Percentiles rank a stretch among this genome's conserved stretches.
Conservation (phyloP, 2,329 filamentous ascomycete genomes). For the Xylaria sp. region DNA sequence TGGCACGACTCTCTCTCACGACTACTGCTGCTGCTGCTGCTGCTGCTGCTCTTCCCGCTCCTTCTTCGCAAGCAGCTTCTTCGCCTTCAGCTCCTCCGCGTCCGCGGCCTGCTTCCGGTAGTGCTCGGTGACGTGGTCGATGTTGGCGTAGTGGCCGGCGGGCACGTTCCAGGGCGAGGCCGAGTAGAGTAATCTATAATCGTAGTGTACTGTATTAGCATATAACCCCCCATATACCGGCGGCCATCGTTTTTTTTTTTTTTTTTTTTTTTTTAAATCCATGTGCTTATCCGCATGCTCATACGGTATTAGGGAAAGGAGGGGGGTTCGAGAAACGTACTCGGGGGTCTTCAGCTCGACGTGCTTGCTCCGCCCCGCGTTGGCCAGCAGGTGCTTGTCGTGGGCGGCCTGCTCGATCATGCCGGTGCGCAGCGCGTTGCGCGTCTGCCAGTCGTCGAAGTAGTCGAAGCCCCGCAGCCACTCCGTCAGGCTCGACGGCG, state of each 20-base stretch:
- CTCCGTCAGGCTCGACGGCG: slow-evolving; percentile 49
- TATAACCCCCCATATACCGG: too few relatives aligned
- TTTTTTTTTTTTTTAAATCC: too few relatives aligned
- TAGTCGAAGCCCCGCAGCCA: slow-evolving; percentile 52
- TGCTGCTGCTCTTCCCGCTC: slow-evolving; percentile 29
- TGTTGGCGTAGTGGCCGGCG: slow-evolving; percentile 56
- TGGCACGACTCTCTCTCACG: not conserved
- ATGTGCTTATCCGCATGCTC: too few relatives aligned
- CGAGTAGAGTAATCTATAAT: slow-evolving; percentile 50
- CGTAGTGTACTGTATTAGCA: too few relatives aligned
- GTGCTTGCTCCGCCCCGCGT: slow-evolving; percentile 47
- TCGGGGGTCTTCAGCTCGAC: slow-evolving; percentile 60
- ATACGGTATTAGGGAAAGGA: slow-evolving; percentile 5
- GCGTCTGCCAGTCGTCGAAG: slow-evolving; percentile 53
- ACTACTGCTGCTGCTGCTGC: slow-evolving; percentile 6
- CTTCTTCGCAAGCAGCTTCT: slow-evolving; percentile 47
- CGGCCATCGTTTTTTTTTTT: too few relatives aligned
- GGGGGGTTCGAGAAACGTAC: slow-evolving; percentile 45
- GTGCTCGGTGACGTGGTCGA: slow-evolving; percentile 61
- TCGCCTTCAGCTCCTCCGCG: slow-evolving; percentile 58
- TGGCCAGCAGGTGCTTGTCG: slow-evolving; percentile 59
- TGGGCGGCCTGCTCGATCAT: slow-evolving; percentile 58
- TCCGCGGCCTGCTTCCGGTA: slow-evolving; percentile 57
- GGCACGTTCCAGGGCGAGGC: slow-evolving; percentile 56
- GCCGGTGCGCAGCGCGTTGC: slow-evolving; percentile 56